Percentiles rank a stretch among this genome's conserved stretches.
Evolutionary conservation across 345 rosid species (phyloP).

Genomic region (Eucalyptus urophylla): DNA sequence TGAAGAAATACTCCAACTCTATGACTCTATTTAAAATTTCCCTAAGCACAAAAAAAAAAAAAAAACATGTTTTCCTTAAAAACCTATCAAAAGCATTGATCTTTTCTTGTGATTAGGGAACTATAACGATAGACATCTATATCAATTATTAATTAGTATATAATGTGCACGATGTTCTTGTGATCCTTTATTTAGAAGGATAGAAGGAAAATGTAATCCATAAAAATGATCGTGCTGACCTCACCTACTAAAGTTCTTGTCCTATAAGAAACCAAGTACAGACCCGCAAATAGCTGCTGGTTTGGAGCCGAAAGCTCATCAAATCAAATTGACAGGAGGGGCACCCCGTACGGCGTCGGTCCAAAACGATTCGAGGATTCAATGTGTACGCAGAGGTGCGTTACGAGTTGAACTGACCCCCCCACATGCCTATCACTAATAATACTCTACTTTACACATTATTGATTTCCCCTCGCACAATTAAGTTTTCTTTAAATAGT

Average conservation of each 20-base stretch:
- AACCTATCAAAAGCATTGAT: no score
- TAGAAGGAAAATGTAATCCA: neutral
- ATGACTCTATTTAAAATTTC: no score
- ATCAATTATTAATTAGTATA: neutral
- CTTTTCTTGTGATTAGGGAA: no score
- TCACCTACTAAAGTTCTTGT: neutral
- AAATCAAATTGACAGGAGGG: neutral
- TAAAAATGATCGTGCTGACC: neutral
- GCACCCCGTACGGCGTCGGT: neutral
- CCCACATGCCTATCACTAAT: neutral
- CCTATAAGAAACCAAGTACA: neutral
- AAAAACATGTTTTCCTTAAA: no score
- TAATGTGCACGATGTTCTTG: neutral
- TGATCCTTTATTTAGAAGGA: neutral
- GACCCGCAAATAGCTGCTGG: neutral
- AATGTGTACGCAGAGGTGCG: neutral
- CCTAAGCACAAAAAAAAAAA: no score
- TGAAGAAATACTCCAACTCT: neutral
- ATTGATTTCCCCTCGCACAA: neutral
- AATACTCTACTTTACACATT: neutral
- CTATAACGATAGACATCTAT: neutral
- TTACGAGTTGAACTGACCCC: no score
- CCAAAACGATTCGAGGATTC: neutral
- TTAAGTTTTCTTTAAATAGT: neutral
- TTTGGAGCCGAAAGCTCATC: neutral